Base-by-base conservation (phyloP, 148 eudicot species). In the Selenicereus undatus region DNA sequence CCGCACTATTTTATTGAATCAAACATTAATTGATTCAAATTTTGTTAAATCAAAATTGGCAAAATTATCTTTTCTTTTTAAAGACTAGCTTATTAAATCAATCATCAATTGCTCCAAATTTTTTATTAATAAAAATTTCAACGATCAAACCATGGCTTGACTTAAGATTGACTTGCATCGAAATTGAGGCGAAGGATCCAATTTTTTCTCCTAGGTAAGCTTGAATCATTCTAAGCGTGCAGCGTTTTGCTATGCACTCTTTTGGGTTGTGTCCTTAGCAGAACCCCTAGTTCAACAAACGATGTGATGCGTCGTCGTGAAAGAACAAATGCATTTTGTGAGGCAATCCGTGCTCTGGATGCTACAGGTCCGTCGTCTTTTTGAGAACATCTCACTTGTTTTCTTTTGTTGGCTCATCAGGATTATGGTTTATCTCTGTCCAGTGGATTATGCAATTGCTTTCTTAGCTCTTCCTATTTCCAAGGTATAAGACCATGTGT, bases 281-380 rank as follows among this genome's bases (percentile, higher is more conserved):
- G 78, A 62, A 58, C 91, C 32, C 88, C 90, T 70, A 86, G 80
- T 79, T 86, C 92, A 76, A 87, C 88, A 82, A 92, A 75, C 84
- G 95, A 95, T 81, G 83, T 95, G 66, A 83, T 76, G 80, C 97
- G 91, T 74, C 94, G 94, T n/a, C 92, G 99, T 74, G 99, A 92
- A 52, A 90, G 95, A 90, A 91, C 99, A 60, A 88, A 95, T 88
- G 93, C 99, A 66, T 92, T 93, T 86, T 95, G 97, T 74, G 99
- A 95, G 89, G 89, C 97, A 64, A 90, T 93, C 65, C 99, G 99
- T 76, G 99, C 99, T 73, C 91, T 95, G 54, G 99, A 95, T 92
- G 99, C 99, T 85, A 93, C 98, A 90, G 99, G 99, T 95, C 71
- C 75, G 88, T 77, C 81, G 71, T 58, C 80, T 74, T 27, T 66